Evolutionary conservation across 257 asterid species (phyloP), one percentile per base, ranked within the genome.

Genomic region (Petrea volubilis): DNA sequence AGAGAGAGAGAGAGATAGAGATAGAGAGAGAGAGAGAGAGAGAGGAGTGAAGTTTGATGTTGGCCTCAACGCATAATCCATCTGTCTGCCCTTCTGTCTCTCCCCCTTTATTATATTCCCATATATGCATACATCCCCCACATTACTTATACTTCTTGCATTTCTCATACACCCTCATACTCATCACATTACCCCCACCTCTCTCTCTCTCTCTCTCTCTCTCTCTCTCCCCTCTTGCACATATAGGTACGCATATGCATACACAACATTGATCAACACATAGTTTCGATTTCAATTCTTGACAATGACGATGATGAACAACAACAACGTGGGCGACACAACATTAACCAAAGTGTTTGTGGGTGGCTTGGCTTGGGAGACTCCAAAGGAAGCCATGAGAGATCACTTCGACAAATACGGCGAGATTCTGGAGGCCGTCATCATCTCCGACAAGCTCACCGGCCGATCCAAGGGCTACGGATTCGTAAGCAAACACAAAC

Each of bases 401-500:
- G 90, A 85, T 0, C 96, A 93, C 53, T 93, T 91, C 72, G 78
- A 91, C 41, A 84, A 89, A 58, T 93, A 80, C 68, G 98, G 98
- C 12, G 87, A 91, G 11, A 94, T 94, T 79, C 81, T 89, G 67
- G 98, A 94, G 67, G 98, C 98, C 46, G 98, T 94, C 73, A 86
- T 93, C 80, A 93, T 93, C 77, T 89, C 96, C 77, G 96, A 93
- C 47, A 93, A 93, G 80, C 71, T 86, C 76, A 87, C 98, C 70
- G 97, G 95, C 77, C 81, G 98, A 91, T 93, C 98, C 89, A 93
- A 91, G 81, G 98, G 98, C 78, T 93, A 93, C 50, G 98, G 98
- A 63, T 93, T 93, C 67, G 98, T 93, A 83, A 79, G 98, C 71
- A 9, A 6, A 21, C 9, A n/a, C n/a, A 40, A 6, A 7, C 0